A percentile compares a stretch with the other conserved stretches of the same genome.
phyloP scores from a whole-genome alignment of 179 eudicot genomes.

The Heliamphora pulchella region DNA sequence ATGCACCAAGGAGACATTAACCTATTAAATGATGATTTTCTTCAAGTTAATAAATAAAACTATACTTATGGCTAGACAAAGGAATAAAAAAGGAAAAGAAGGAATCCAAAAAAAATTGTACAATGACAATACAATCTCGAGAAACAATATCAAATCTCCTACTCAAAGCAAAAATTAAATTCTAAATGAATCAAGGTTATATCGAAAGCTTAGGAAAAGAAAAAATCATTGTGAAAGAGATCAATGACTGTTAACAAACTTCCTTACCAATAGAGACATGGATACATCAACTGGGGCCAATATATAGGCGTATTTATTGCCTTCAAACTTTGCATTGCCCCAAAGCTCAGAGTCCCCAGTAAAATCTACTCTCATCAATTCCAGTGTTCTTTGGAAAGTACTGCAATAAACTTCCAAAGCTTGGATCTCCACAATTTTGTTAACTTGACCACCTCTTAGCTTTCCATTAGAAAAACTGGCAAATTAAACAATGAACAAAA shows the following conservation, averaged over 20 bases:
- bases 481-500: constrained; percentile 9
- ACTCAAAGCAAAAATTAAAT: neutral
- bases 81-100: neutral
- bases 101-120: neutral
- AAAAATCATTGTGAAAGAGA: neutral
- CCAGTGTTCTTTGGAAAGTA: constrained; percentile 35
- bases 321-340: constrained; percentile 27
- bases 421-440: constrained; percentile 70
- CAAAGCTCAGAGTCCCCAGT: constrained; percentile 24
- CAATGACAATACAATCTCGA: neutral
- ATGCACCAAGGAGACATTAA: neutral
- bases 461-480: constrained; percentile 43
- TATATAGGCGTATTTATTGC: constrained; percentile 33
- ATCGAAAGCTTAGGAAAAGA: neutral
- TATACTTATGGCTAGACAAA: neutral
- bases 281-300: constrained; percentile 64
- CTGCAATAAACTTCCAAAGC: constrained; percentile 70
- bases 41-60: neutral
- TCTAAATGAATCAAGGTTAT: neutral
- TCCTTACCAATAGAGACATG: constrained; percentile 64
- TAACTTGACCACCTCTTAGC: constrained; percentile 64
- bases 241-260: neutral
- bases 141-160: neutral
- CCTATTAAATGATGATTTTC: neutral
- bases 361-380: constrained; percentile 27